Evolutionary conservation across 129 eudicot species (phyloP).

Genomic region (Saposhnikovia divaricata): DNA sequence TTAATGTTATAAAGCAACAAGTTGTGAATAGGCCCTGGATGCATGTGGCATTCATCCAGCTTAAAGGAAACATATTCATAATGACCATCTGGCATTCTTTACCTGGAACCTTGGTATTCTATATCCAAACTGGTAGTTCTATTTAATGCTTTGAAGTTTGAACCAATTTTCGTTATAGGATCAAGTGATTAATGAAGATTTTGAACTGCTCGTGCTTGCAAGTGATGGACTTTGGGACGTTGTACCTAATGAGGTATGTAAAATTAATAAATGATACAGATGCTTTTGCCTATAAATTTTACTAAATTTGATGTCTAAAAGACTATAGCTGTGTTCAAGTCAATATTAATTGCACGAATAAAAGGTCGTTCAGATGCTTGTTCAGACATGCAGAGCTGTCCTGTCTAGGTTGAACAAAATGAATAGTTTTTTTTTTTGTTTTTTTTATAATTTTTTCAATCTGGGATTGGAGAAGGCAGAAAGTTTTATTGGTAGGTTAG

Average conservation of each 20-base stretch:
- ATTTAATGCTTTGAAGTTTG: neutral
- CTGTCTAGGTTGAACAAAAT: neutral
- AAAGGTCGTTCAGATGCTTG: neutral
- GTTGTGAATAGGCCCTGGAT: neutral
- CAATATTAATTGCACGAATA: neutral
- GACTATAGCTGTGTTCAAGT: neutral
- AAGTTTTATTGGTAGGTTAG: neutral
- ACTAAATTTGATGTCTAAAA: neutral
- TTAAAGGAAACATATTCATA: neutral
- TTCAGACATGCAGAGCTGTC: neutral
- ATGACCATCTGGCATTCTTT: neutral
- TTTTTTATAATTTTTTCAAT: too few relatives aligned
- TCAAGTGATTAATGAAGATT: conserved; percentile 55
- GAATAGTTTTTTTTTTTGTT: neutral
- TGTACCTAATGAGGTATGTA: conserved; percentile 71
- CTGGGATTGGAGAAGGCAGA: neutral
- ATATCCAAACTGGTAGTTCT: neutral
- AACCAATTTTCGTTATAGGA: conserved; percentile 37
- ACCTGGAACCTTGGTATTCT: neutral
- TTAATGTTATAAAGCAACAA: neutral
- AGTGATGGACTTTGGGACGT: conserved; percentile 97
- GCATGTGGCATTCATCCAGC: neutral
- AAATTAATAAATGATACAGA: neutral
- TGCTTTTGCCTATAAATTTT: neutral
- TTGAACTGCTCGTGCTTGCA: conserved; percentile 78